A percentile compares a stretch with the other conserved stretches of the same genome.
Evolutionary conservation across 1,284 basidiomycete species (phyloP).

Genomic region (Cutaneotrichosporon sp.): DNA sequence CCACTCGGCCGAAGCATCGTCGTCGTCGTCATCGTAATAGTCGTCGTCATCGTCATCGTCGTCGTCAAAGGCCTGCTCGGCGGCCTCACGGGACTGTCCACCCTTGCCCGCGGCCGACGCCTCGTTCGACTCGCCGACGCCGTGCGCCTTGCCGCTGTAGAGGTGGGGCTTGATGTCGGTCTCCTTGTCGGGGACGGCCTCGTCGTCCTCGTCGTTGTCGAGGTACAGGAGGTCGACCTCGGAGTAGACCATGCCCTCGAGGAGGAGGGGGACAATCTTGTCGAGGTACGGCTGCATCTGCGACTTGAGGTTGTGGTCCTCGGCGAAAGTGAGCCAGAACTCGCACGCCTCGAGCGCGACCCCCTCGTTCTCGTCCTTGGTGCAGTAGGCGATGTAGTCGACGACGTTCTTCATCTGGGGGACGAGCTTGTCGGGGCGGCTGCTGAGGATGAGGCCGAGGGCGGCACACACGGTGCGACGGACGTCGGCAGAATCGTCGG

Average conservation of each 20-base stretch:
- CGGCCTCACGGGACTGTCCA: conserved; percentile 46
- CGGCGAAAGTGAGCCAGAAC: conserved; percentile 99
- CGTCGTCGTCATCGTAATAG: conserved; percentile 89
- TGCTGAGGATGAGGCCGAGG: conserved; percentile 87
- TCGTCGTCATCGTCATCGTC: conserved; percentile 84
- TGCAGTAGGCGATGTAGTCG: conserved; percentile 98
- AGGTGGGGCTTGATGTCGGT: conserved; percentile 95
- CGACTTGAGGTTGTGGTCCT: conserved; percentile 81
- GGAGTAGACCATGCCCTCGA: conserved; percentile 97
- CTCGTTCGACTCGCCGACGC: conserved; percentile 64
- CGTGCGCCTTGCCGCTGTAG: conserved; percentile 78
- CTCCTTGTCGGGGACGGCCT: conserved; percentile 87
- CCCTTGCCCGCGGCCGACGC: conserved; percentile 27
- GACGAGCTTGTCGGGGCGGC: conserved; percentile 92
- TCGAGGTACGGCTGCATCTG: conserved; percentile 82
- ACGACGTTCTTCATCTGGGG: conserved; percentile 95
- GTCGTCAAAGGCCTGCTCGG: conserved; percentile 56
- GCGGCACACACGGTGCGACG: conserved; percentile 96
- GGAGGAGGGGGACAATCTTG: conserved; percentile 86
- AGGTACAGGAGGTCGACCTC: conserved; percentile 96
- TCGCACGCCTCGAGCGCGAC: conserved; percentile 97
- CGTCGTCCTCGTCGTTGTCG: conserved; percentile 82
- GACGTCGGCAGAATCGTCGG: conserved; percentile 88
- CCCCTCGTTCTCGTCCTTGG: conserved; percentile 92
- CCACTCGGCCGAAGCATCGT: conserved; percentile 98